phyloP scores from a whole-genome alignment of 495 filamentous ascomycete genomes.

The Opeltia flavorubescens region DNA sequence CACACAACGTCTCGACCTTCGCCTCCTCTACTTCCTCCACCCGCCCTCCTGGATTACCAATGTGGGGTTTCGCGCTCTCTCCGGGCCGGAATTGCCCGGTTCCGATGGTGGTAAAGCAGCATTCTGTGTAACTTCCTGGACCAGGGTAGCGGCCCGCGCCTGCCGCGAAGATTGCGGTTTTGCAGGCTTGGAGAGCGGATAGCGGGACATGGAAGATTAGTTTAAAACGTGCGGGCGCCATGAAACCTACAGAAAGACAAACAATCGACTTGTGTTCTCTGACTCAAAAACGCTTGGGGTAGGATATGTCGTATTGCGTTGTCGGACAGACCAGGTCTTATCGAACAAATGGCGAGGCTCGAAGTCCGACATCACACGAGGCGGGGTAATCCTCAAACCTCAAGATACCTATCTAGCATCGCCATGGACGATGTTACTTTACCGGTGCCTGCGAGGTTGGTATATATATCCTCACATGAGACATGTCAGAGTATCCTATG shows the following conservation, averaged over 20 bases:
- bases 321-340: too few relatives aligned
- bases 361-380: too few relatives aligned
- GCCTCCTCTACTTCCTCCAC: constrained; percentile 38
- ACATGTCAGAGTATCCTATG: constrained; percentile 1
- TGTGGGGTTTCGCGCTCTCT: constrained; percentile 40
- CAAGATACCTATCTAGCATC: too few relatives aligned
- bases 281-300: background rate
- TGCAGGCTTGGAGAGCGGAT: constrained; percentile 32
- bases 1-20: constrained; percentile 39
- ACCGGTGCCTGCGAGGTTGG: background rate
- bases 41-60: constrained; percentile 33
- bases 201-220: constrained; percentile 46
- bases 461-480: background rate
- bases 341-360: too few relatives aligned
- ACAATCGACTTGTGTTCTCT: background rate
- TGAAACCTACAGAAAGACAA: background rate
- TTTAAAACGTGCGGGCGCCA: constrained; percentile 27
- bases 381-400: too few relatives aligned
- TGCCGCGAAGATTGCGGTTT: constrained; percentile 47
- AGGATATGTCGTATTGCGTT: too few relatives aligned
- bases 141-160: constrained; percentile 48
- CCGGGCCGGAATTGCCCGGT: constrained; percentile 48
- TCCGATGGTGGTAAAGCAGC: constrained; percentile 39
- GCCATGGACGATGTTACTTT: too few relatives aligned
- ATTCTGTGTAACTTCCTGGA: constrained; percentile 45